These are phyloP conservation scores for Serendipita sp. DNA, from an alignment of 768 basidiomycete species.

Conservation along the genomic window DNA sequence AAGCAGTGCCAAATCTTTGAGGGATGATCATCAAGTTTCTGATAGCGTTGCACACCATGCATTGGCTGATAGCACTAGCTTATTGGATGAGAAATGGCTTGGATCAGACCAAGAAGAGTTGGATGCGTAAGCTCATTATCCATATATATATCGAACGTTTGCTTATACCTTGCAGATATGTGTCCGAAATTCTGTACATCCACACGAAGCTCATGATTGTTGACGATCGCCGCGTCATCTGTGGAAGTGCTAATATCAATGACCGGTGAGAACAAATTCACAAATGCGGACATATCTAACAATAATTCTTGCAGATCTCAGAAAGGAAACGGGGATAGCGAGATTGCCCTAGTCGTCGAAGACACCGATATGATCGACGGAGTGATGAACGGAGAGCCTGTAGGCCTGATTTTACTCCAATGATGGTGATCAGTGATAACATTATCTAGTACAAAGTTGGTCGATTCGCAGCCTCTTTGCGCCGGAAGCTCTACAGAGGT, in stretches of 20 bases:
- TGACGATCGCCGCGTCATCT: conserved; percentile 79
- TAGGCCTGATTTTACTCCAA: conserved; percentile 7
- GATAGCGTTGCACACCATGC: conserved; percentile 75
- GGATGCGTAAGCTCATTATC: conserved; percentile 10
- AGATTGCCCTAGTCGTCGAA: conserved; percentile 85
- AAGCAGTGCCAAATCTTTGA: conserved; percentile 29
- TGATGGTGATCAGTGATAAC: neutral
- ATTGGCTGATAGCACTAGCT: conserved; percentile 38
- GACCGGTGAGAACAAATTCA: conserved; percentile 29
- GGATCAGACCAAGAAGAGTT: conserved; percentile 74
- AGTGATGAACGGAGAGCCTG: conserved; percentile 56
- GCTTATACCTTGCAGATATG: conserved; percentile 31
- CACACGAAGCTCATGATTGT: conserved; percentile 90
- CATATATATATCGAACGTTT: neutral
- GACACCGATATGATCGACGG: conserved; percentile 63
- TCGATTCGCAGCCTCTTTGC: conserved; percentile 68
- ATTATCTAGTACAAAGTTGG: conserved; percentile 36
- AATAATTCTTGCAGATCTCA: neutral
- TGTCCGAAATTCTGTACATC: conserved; percentile 68
- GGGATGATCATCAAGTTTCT: conserved; percentile 45
- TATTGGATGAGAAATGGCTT: conserved; percentile 67
- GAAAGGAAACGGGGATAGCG: conserved; percentile 76
- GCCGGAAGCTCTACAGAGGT: conserved; percentile 75
- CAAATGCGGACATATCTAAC: neutral
- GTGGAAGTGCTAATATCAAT: conserved; percentile 88